Evolutionary conservation across 306 rosid species (phyloP), one percentile per base, ranked within the genome.

Genomic region (Glycine latifolia): DNA sequence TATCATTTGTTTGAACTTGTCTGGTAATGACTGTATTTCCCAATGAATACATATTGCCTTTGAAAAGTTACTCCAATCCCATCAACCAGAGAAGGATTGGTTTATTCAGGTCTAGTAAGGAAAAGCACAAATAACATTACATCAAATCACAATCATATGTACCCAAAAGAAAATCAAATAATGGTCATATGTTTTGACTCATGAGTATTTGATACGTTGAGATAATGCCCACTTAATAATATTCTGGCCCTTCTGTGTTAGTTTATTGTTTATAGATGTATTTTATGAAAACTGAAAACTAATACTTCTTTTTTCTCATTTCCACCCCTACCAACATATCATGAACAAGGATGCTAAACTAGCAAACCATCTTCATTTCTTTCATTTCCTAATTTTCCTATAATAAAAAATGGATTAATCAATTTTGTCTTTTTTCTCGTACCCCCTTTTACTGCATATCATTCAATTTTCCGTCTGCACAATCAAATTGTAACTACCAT

Each of bases 201-300:
- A 2, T 13, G 13, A 66, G 31, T 14, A 66, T 66, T 41, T 39
- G 50, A 66, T 41, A 39, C 9, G 13, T 67, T 37, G 20, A 69
- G 71, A 76, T 49, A 13, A 55, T 63, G 62, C 35, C 16, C 15
- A 26, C 74, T 79, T 71, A 62, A 78, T 31, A 73, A 60, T 60
- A 67, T 26, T 49, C 12, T 73, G 9, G 6, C 2, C 46, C 1
- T 47, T 11, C 31, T 43, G 47, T 47, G 12, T 47, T 67, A 26
- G 31, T 26, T 26, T 26, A 26, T 67, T 37, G 37, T 46, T 44
- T 46, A 37, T 7, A 46, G 49, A 20, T 5, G 52, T 53, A 14
- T 44, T 44, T 10, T 26, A 78, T 47, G 67, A 46, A 70, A 72
- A 20, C 31, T 62, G 72, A 58, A 78, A 63, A 77, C 46, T 26